Base-by-base conservation (phyloP, 2,329 filamentous ascomycete species). In the Alternaria arborescens region DNA sequence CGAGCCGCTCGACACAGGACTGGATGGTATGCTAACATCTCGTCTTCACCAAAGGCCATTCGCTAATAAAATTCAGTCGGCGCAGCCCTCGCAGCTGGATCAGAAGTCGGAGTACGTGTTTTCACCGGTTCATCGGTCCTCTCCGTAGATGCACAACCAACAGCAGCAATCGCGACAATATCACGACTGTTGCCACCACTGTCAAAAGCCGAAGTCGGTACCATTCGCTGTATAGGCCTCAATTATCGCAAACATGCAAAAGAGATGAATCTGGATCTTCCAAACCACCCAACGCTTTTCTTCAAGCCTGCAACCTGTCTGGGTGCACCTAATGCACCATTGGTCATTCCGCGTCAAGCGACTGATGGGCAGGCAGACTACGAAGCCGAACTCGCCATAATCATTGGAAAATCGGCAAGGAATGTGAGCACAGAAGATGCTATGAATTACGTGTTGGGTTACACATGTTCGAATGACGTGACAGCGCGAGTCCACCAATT, bases 141-240 rank as follows among this genome's bases (percentile, higher is more conserved):
- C 26, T 47, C 42, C 5, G 16, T 48, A 6, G 38, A 52, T 10
- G 20, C 40, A 3, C 10, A 48, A 18, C 64, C 58, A 32, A 68
- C 60, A 24, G 32, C 54, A 36, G 52, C 55, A 1, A 61, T 54
- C 20, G 55, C 64, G 28, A 62, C 51, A 22, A 55, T 65, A 54
- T 54, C 48, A 30, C 46, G 42, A 41, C 57, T 69, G 11, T 67
- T 82, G 18, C 71, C 76, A 2, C 81, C 81, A 0, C 55, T 82
- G 22, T 62, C 71, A 1, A 59, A 59, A 20, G 59, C 72, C 12
- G 77, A 82, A 32, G 73, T 80, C 6, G 77, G 77, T 34, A 77
- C 78, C 20, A 81, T 83, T 50, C 79, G 81, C 36, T 83, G 81
- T 66, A 70, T 83, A 47, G 82, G 82, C 7, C 76, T 83, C 52